Evolutionary conservation across 169 alveolate species (phyloP).

Genomic region (Plasmodium cynomolgi): DNA sequence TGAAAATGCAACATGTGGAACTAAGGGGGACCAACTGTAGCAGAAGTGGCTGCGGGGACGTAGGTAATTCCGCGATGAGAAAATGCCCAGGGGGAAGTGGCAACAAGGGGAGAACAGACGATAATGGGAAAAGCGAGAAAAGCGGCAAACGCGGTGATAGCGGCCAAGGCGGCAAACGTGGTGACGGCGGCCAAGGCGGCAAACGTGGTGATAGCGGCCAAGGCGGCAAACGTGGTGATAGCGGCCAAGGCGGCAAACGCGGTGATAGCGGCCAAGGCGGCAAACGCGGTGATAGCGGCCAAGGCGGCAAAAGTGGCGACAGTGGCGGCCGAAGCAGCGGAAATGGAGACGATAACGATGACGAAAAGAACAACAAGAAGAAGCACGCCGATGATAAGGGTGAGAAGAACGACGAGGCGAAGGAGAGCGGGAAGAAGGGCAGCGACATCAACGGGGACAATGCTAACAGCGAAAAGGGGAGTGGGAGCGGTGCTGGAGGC

Average conservation of each 20-base stretch:
- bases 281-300: neutral
- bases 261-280: neutral
- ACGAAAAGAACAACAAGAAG: neutral
- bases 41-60: neutral
- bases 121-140: neutral
- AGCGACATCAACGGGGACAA: neutral
- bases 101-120: neutral
- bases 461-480: neutral
- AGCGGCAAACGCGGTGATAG: neutral
- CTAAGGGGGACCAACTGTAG: neutral
- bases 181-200: neutral
- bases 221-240: neutral
- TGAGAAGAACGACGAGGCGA: conserved; percentile 16
- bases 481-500: neutral
- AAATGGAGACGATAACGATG: neutral
- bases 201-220: neutral
- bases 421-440: neutral
- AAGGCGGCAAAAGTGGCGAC: neutral
- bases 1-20: neutral
- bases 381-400: neutral
- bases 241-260: neutral
- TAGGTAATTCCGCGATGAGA: neutral
- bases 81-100: neutral
- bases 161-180: neutral
- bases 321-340: neutral